Evolutionary conservation across 192 early-diverging fungal species (phyloP).

Genomic region (Radiomyces spectabilis): DNA sequence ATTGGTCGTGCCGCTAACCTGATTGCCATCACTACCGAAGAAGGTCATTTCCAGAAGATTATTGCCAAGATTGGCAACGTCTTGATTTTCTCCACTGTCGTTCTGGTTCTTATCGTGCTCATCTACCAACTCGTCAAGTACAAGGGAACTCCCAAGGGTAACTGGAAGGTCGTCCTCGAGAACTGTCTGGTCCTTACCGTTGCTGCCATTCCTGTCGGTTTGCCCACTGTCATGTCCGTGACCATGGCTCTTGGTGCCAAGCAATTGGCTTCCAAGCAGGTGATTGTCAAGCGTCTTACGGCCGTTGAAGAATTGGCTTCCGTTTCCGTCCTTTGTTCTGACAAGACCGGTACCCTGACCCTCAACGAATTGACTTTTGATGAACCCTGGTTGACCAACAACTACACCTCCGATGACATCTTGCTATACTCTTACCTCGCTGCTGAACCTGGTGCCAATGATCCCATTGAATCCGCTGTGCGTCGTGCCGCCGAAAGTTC

Average conservation of each 20-base stretch:
- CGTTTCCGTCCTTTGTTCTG: conserved; percentile 76
- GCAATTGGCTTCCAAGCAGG: conserved; percentile 86
- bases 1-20: conserved; percentile 92
- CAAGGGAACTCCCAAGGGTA: conserved; percentile 39
- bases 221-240: conserved; percentile 92
- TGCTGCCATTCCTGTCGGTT: conserved; percentile 91
- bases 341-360: conserved; percentile 90
- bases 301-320: conserved; percentile 94
- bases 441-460: conserved; percentile 85
- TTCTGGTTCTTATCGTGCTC: conserved; percentile 75
- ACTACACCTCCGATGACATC: conserved; percentile 67
- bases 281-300: conserved; percentile 92
- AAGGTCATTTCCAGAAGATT: conserved; percentile 96
- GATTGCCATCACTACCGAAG: conserved; percentile 86
- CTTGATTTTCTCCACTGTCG: conserved; percentile 73
- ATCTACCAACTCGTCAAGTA: conserved; percentile 58
- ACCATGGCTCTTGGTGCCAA: conserved; percentile 97
- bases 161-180: conserved; percentile 56
- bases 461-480: conserved; percentile 87
- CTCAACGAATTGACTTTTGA: conserved; percentile 92
- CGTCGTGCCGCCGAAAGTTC: conserved; percentile 74
- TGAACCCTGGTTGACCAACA: conserved; percentile 66
- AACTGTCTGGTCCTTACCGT: conserved; percentile 82
- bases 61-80: conserved; percentile 92
- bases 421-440: conserved; percentile 76